These are phyloP conservation scores for Acrocalymma vagum DNA, from an alignment of 2,329 filamentous ascomycete genomes.

Conservation along the genomic window DNA sequence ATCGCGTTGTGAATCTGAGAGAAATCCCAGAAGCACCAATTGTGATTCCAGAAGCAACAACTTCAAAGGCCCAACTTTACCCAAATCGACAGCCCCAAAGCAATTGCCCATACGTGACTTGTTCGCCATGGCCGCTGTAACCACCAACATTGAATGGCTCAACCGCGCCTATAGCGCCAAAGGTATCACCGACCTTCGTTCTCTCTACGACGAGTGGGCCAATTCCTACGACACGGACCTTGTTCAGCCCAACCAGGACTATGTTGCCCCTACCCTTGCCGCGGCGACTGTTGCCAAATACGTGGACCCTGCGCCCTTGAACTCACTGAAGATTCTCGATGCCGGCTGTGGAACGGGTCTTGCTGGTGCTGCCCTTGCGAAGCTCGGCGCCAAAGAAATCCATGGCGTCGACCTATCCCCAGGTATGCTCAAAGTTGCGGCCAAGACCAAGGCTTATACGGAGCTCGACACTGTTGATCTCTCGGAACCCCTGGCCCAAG, in stretches of 20 bases:
- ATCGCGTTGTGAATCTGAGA: no score
- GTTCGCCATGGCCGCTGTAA: no score
- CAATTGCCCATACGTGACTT: no score
- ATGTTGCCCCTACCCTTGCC: constrained; percentile 52
- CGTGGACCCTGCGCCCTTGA: constrained; percentile 15
- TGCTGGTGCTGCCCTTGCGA: constrained; percentile 58
- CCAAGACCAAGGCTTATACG: constrained; percentile 58
- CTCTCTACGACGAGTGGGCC: constrained; percentile 59
- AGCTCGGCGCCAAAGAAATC: constrained; percentile 55
- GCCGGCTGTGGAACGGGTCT: constrained; percentile 67
- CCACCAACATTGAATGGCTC: no score
- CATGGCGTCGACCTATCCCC: constrained; percentile 63
- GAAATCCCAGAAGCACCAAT: no score
- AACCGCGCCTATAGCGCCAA: constrained; percentile 48
- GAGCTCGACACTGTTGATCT: constrained; percentile 57
- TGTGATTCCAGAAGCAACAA: no score
- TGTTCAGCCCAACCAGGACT: constrained; percentile 48
- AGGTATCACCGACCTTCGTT: constrained; percentile 47
- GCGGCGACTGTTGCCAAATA: constrained; percentile 32
- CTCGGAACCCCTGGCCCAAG: constrained; percentile 51
- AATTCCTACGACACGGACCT: constrained; percentile 54
- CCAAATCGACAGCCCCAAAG: no score
- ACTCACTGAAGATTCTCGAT: constrained; percentile 55
- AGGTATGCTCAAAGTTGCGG: constrained; percentile 63
- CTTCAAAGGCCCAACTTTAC: no score